Conservation (phyloP, 345 rosid genomes). For the Gossypium anomalum region DNA sequence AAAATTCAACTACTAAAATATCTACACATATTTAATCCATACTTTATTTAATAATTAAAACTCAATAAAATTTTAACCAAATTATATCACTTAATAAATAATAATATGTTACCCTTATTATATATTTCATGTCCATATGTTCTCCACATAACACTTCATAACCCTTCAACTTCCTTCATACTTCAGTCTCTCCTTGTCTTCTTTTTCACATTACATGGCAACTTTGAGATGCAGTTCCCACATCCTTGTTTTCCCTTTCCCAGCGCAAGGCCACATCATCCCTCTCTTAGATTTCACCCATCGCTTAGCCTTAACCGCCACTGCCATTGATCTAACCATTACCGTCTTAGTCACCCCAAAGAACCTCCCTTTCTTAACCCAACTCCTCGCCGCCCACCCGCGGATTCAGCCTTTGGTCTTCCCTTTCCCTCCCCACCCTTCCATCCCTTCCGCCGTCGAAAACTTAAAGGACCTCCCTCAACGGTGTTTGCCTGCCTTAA, state of each 20-base stretch:
- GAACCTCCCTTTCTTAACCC: slow-evolving; percentile 31
- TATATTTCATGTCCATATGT: no score
- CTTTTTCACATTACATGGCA: neutral
- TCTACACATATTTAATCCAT: no score
- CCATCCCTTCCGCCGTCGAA: slow-evolving; percentile 34
- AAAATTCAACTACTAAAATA: no score
- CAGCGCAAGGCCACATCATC: slow-evolving; percentile 47
- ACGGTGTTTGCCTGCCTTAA: slow-evolving; percentile 14
- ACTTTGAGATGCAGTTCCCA: slow-evolving; percentile 10
- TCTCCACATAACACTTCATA: no score
- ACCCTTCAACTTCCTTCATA: no score
- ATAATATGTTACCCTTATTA: no score
- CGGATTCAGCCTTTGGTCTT: slow-evolving; percentile 30
- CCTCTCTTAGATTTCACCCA: slow-evolving; percentile 39
- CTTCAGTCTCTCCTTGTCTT: no score
- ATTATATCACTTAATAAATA: no score
- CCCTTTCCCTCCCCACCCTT: slow-evolving; percentile 45
- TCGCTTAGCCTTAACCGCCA: slow-evolving; percentile 22
- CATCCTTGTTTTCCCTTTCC: slow-evolving; percentile 37
- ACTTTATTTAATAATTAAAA: no score
- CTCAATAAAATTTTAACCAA: no score
- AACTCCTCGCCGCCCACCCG: slow-evolving; percentile 26
- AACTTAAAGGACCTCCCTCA: slow-evolving; percentile 37
- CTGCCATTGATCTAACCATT: slow-evolving; percentile 25
- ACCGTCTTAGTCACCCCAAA: slow-evolving; percentile 37